Percentiles rank a stretch among this genome's conserved stretches.
phyloP scores from a whole-genome alignment of 495 filamentous ascomycete species.

The Aspergillus nanangensis region DNA sequence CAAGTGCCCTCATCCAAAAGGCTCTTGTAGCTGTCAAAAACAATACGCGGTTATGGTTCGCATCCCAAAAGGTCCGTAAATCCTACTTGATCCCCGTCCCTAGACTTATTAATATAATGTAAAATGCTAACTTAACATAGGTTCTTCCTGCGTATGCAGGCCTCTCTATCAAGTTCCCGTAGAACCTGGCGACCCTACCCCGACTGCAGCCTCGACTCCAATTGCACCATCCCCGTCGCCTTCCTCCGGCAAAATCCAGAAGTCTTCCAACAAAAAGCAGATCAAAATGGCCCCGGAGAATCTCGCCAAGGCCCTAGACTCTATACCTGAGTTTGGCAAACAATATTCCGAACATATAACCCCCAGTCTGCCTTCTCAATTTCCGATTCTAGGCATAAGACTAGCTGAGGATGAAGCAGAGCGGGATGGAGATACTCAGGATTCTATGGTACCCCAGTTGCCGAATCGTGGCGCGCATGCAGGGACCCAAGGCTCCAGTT shows the following conservation, averaged over 20 bases:
- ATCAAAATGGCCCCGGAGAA: conserved; percentile 22
- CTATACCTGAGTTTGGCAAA: conserved; percentile 15
- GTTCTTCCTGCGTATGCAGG: conserved; percentile 35
- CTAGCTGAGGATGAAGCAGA: neutral
- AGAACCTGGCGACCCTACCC: conserved; percentile 11
- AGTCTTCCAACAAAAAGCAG: conserved; percentile 18
- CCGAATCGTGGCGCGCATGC: neutral
- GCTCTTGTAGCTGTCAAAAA: conserved; percentile 53
- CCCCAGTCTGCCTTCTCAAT: no score
- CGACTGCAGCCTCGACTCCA: conserved; percentile 8
- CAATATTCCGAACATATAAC: conserved; percentile 15
- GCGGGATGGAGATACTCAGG: neutral
- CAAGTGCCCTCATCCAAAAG: conserved; percentile 68
- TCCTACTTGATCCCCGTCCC: no score
- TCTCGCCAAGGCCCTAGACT: conserved; percentile 24
- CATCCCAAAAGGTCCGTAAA: conserved; percentile 42
- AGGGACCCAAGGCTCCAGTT: conserved; percentile 14
- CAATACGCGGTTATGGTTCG: conserved; percentile 48
- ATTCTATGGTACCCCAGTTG: neutral
- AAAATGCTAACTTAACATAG: no score
- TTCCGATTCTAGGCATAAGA: conserved; percentile 7
- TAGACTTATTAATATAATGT: no score
- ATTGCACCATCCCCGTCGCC: conserved; percentile 12
- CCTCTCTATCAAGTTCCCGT: conserved; percentile 37
- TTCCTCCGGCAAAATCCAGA: conserved; percentile 23